phyloP scores from a whole-genome alignment of 2,329 filamentous ascomycete genomes.

The Aspergillus hiratsukae region DNA sequence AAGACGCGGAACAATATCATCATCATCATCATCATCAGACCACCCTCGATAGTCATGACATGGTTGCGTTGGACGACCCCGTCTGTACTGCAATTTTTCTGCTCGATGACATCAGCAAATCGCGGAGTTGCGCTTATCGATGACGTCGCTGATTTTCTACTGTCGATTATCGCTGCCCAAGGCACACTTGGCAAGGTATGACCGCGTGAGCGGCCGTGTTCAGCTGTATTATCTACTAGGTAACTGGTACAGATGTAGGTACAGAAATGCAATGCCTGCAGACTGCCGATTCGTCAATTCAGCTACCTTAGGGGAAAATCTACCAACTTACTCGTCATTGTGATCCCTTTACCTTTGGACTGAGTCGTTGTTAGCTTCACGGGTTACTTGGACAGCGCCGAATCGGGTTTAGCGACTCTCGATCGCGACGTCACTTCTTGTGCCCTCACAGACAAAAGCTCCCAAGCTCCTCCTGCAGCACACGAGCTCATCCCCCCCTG shows the following conservation, averaged over 20 bases:
- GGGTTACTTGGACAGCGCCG: neutral
- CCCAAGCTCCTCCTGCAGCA: neutral
- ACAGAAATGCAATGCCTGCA: neutral
- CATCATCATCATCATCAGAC: neutral
- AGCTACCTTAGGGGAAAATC: neutral
- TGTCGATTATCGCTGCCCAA: neutral
- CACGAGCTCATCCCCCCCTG: neutral
- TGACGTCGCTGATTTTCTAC: constrained; percentile 12
- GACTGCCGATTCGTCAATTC: too few species aligned
- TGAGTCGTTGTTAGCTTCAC: neutral
- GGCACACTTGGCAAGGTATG: neutral
- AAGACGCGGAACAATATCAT: neutral
- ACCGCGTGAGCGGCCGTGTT: neutral
- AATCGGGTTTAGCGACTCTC: neutral
- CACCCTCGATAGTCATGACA: neutral
- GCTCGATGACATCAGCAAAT: constrained; percentile 17
- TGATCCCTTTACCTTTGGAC: neutral
- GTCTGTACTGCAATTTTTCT: neutral
- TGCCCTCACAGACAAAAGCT: neutral
- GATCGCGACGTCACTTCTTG: neutral
- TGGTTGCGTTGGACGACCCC: neutral
- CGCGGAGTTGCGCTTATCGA: constrained; percentile 4
- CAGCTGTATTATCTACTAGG: neutral
- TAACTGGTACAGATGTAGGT: neutral
- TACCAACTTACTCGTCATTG: neutral